phyloP scores from a whole-genome alignment of 345 rosid genomes.

The Aethionema arabicum region DNA sequence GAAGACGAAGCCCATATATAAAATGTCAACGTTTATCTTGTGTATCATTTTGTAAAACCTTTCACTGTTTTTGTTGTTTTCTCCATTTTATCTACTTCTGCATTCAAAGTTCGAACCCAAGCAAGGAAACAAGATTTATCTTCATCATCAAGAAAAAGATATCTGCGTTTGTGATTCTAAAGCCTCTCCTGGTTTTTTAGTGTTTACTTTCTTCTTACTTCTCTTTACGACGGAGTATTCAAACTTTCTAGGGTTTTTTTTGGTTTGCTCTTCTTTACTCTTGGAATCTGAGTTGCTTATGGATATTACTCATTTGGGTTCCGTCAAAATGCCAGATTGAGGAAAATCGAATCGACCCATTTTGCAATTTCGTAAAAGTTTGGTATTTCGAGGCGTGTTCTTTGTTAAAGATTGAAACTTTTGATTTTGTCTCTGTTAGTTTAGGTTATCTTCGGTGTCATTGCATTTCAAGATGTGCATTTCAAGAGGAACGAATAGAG shows the following conservation, averaged over 20 bases:
- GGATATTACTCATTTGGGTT: background rate
- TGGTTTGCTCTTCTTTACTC: conserved; percentile 1
- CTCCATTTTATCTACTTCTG: background rate
- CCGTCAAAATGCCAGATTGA: conserved; percentile 24
- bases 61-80: too few relatives aligned
- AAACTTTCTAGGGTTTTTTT: conserved; percentile 12
- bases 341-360: background rate
- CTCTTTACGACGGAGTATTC: background rate
- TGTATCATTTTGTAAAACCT: too few relatives aligned
- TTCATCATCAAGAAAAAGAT: background rate
- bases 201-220: background rate
- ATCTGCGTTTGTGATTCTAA: conserved; percentile 8
- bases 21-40: too few relatives aligned
- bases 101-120: conserved; percentile 30
- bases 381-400: background rate
- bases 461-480: conserved; percentile 27
- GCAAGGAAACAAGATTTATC: conserved; percentile 21
- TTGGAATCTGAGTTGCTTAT: conserved; percentile 2
- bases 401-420: conserved; percentile 10
- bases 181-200: conserved; percentile 21
- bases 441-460: too few relatives aligned
- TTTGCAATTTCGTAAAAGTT: background rate
- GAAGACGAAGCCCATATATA: too few relatives aligned
- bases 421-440: conserved; percentile 4
- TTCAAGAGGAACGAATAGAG: conserved; percentile 38